Conservation (phyloP, 1,284 basidiomycete species). For the Sparassis latifolia region DNA sequence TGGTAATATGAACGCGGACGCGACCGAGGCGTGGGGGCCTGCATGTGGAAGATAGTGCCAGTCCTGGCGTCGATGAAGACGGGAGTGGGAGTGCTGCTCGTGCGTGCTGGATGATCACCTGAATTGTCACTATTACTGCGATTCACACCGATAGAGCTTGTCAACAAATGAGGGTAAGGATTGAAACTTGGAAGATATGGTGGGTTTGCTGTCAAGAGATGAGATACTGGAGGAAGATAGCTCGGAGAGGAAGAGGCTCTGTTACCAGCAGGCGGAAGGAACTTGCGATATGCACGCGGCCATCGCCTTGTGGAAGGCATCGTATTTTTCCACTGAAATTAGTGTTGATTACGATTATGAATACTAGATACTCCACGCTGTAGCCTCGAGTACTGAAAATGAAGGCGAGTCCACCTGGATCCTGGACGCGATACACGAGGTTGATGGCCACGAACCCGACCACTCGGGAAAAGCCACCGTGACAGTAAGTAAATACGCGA, state of each 20-base stretch:
- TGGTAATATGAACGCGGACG: slow-evolving; percentile 7
- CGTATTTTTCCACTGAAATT: not conserved
- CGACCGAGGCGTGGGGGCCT: slow-evolving; percentile 17
- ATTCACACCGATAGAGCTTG: not conserved
- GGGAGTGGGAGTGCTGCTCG: slow-evolving; percentile 12
- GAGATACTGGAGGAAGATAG: slow-evolving; percentile 9
- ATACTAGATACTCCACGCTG: not conserved
- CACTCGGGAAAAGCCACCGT: too few relatives aligned
- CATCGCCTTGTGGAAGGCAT: not conserved
- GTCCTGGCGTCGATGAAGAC: slow-evolving; percentile 7
- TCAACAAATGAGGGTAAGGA: slow-evolving; percentile 6
- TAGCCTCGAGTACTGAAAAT: not conserved
- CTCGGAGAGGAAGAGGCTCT: not conserved
- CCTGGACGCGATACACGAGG: not conserved
- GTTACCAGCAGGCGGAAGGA: not conserved
- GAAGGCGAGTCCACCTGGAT: not conserved
- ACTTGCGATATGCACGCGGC: slow-evolving; percentile 1
- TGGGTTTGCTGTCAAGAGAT: slow-evolving; percentile 10
- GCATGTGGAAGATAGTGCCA: slow-evolving; percentile 7
- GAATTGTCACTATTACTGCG: slow-evolving; percentile 4
- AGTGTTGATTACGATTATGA: not conserved
- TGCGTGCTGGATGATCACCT: slow-evolving; percentile 14
- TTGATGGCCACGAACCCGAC: not conserved
- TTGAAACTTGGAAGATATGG: slow-evolving; percentile 7
- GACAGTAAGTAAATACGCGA: too few relatives aligned